Conservation (phyloP, 306 rosid species). For the Boehmeria nivea region DNA sequence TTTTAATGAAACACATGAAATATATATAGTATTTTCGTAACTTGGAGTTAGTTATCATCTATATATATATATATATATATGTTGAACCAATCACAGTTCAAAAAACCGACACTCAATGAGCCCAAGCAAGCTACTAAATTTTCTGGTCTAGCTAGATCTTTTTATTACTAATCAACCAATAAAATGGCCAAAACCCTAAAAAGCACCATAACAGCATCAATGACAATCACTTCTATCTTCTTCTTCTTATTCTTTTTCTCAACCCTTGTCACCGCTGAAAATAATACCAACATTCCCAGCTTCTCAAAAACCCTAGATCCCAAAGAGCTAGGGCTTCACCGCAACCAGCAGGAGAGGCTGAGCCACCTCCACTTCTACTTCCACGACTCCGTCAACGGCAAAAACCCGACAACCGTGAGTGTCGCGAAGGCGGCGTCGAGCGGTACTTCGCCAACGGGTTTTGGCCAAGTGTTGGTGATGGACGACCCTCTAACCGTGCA, state of each 20-base stretch:
- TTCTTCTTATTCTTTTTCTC: background rate
- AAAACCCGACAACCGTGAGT: constrained; percentile 33
- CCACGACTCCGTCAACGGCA: constrained; percentile 45
- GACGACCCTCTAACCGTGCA: constrained; percentile 45
- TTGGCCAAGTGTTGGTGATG: constrained; percentile 28
- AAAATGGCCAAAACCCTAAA: no score
- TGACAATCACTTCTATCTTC: background rate
- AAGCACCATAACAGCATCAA: no score
- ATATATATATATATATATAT: no score
- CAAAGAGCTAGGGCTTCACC: constrained; percentile 12
- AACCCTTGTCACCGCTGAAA: background rate
- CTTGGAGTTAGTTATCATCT: no score
- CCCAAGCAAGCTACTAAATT: no score
- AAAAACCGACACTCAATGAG: no score
- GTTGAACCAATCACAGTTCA: no score
- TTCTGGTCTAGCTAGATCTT: no score
- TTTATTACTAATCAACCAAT: no score
- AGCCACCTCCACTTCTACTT: constrained; percentile 60
- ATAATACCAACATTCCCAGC: background rate
- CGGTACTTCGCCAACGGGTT: constrained; percentile 5
- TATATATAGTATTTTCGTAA: no score
- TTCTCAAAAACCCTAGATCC: constrained; percentile 6
- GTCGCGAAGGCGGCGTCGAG: constrained; percentile 26
- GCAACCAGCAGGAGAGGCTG: constrained; percentile 33
- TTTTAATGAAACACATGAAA: no score